These are phyloP conservation scores for Fusarium sp. DNA, from an alignment of 2,329 filamentous ascomycete genomes.

Conservation along the genomic window DNA sequence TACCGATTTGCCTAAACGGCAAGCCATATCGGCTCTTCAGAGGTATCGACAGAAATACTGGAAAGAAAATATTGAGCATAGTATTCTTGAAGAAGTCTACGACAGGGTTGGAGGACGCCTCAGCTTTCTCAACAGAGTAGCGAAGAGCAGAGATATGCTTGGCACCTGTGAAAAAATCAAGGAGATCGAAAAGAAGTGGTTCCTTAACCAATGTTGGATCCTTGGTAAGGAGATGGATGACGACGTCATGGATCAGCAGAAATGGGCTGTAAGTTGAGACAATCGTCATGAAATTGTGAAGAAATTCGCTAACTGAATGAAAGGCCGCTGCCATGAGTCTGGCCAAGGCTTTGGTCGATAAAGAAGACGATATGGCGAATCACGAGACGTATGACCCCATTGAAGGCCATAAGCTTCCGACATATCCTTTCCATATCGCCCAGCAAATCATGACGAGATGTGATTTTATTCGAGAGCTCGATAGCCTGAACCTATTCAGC, in stretches of 20 bases:
- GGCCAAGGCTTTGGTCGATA: slow-evolving; percentile 89
- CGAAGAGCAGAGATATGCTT: slow-evolving; percentile 86
- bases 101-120: slow-evolving; percentile 87
- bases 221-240: slow-evolving; percentile 85
- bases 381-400: slow-evolving; percentile 72
- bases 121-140: slow-evolving; percentile 88
- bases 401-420: slow-evolving; percentile 80
- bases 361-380: slow-evolving; percentile 71
- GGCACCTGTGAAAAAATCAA: slow-evolving; percentile 80
- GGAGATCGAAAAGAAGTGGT: slow-evolving; percentile 79
- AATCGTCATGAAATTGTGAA: neutral
- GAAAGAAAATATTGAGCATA: slow-evolving; percentile 66
- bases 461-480: slow-evolving; percentile 93
- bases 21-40: slow-evolving; percentile 80
- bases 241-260: slow-evolving; percentile 98
- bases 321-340: slow-evolving; percentile 93
- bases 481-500: slow-evolving; percentile 94
- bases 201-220: slow-evolving; percentile 81
- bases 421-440: slow-evolving; percentile 83
- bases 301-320: slow-evolving; percentile 15
- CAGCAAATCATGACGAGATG: slow-evolving; percentile 95
- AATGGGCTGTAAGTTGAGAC: slow-evolving; percentile 79
- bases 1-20: slow-evolving; percentile 81
- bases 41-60: slow-evolving; percentile 87
- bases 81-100: slow-evolving; percentile 81